These are phyloP conservation scores for Claviceps pazoutovae DNA, from an alignment of 2,329 filamentous ascomycete species.

Conservation along the genomic window DNA sequence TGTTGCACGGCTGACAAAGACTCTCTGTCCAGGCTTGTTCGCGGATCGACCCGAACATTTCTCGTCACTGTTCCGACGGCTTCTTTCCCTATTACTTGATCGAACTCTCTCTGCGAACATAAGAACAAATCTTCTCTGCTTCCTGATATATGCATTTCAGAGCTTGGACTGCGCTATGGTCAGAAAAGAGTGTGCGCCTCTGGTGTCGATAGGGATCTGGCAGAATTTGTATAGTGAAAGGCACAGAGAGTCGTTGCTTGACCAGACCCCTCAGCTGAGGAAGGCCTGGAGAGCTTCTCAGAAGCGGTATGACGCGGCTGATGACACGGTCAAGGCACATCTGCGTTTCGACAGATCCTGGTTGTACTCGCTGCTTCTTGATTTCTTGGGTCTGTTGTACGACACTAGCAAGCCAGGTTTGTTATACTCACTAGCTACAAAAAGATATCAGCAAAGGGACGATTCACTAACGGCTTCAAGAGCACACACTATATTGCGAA, in stretches of 20 bases:
- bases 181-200: conserved; percentile 86
- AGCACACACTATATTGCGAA: conserved; percentile 54
- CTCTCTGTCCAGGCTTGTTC: conserved; percentile 48
- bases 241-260: conserved; percentile 57
- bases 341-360: conserved; percentile 86
- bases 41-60: conserved; percentile 66
- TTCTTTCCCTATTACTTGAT: conserved; percentile 76
- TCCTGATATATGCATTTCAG: conserved; percentile 85
- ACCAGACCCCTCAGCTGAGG: conserved; percentile 57
- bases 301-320: conserved; percentile 78
- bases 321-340: conserved; percentile 63
- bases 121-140: conserved; percentile 72
- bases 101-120: conserved; percentile 49
- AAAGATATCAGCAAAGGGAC: neutral
- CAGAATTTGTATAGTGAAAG: conserved; percentile 74
- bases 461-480: neutral
- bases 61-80: conserved; percentile 74
- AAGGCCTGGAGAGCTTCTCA: conserved; percentile 83
- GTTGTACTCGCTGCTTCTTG: conserved; percentile 74
- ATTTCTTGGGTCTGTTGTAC: conserved; percentile 68
- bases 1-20: conserved; percentile 8
- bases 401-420: conserved; percentile 32
- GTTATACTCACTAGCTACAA: conserved; percentile 5
- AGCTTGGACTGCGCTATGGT: conserved; percentile 81
- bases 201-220: conserved; percentile 93